A percentile compares a stretch with the other conserved stretches of the same genome.
phyloP scores from a whole-genome alignment of 768 basidiomycete genomes.

The Myochromella boudieri region DNA sequence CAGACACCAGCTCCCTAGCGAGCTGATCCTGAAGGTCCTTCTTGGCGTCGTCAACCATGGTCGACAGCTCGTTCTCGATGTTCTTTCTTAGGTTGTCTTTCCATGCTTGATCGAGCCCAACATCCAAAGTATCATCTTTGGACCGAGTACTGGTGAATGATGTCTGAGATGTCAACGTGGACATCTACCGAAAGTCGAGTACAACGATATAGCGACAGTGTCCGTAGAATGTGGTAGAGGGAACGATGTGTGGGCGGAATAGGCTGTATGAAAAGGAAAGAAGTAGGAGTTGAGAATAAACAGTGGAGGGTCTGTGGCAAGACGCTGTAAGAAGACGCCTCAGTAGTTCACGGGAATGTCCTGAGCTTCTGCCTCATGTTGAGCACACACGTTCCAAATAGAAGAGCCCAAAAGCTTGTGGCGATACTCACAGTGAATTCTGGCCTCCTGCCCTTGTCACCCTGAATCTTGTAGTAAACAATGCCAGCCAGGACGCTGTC shows the following conservation, averaged over 20 bases:
- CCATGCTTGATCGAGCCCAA: conserved; percentile 59
- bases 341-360: conserved; percentile 37
- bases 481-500: conserved; percentile 10
- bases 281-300: conserved; percentile 18
- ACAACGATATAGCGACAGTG: conserved; percentile 3
- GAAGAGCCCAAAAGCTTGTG: conserved; percentile 14
- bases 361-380: conserved; percentile 54
- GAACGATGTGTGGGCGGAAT: conserved; percentile 14
- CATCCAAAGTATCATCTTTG: conserved; percentile 29
- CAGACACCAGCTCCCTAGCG: conserved; percentile 36
- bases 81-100: conserved; percentile 41
- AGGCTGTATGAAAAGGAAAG: conserved; percentile 3
- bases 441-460: conserved; percentile 10
- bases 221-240: conserved; percentile 6
- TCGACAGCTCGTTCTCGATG: conserved; percentile 46
- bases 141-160: conserved; percentile 20
- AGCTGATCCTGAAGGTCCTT: conserved; percentile 54
- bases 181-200: conserved; percentile 31
- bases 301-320: conserved; percentile 21
- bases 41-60: conserved; percentile 62
- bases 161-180: conserved; percentile 29
- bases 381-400: conserved; percentile 47
- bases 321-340: conserved; percentile 20
- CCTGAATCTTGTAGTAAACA: conserved; percentile 16
- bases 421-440: conserved; percentile 24